Conservation (phyloP, 208 protist species). For the Acanthamoeba royreba region DNA sequence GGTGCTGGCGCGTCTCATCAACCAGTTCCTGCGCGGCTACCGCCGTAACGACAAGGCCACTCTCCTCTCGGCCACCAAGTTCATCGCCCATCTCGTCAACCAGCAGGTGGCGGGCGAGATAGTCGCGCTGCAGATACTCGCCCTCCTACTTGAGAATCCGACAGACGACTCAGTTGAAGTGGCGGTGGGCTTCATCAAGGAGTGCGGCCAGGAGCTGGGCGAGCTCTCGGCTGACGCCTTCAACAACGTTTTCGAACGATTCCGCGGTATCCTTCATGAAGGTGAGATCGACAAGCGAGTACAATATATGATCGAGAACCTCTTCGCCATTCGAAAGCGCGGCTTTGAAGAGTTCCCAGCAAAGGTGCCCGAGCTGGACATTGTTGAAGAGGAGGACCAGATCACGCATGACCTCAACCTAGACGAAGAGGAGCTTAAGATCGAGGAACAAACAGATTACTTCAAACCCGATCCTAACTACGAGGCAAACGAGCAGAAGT, state of each 20-base stretch:
- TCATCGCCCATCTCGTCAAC: conserved; percentile 92
- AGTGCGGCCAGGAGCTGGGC: conserved; percentile 73
- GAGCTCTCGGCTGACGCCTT: conserved; percentile 62
- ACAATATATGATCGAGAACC: conserved; percentile 96
- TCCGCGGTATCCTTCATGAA: conserved; percentile 90
- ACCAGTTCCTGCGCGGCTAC: conserved; percentile 85
- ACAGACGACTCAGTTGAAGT: conserved; percentile 94
- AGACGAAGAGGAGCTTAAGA: conserved; percentile 84
- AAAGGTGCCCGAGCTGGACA: conserved; percentile 80
- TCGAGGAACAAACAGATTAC: conserved; percentile 87
- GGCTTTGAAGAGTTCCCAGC: conserved; percentile 81
- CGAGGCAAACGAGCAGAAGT: conserved; percentile 89
- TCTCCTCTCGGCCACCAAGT: conserved; percentile 70
- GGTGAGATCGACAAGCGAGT: conserved; percentile 82
- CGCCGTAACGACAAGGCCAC: conserved; percentile 81
- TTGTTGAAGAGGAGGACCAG: conserved; percentile 93
- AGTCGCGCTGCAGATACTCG: conserved; percentile 84
- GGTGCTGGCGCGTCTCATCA: conserved; percentile 89
- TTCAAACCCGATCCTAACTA: conserved; percentile 93
- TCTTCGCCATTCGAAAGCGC: conserved; percentile 87
- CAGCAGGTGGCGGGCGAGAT: conserved; percentile 89
- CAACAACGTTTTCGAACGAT: conserved; percentile 81
- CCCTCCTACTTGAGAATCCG: conserved; percentile 88
- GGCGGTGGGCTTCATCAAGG: conserved; percentile 84
- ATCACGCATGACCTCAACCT: conserved; percentile 94